These are phyloP conservation scores for Pichia terricola DNA, from an alignment of 1,139 yeast genomes.

Conservation along the genomic window DNA sequence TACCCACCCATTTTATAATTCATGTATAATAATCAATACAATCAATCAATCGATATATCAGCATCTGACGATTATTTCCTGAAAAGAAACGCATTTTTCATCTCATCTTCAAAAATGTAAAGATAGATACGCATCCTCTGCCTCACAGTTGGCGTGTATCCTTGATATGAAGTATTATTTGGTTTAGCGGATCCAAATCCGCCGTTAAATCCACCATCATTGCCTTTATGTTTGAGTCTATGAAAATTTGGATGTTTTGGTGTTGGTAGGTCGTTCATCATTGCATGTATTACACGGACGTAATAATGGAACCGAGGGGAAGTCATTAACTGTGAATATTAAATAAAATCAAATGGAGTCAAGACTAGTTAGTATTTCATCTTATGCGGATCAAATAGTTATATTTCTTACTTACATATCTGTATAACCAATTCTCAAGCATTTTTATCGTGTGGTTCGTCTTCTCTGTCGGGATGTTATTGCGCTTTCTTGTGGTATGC, in stretches of 20 bases:
- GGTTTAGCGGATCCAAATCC: too few relatives aligned
- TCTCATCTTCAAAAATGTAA: slow-evolving; percentile 54
- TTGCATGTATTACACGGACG: slow-evolving; percentile 57
- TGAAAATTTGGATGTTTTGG: slow-evolving; percentile 12
- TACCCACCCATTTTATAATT: too few relatives aligned
- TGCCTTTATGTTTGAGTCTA: neutral
- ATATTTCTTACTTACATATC: too few relatives aligned
- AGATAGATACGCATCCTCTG: slow-evolving; percentile 58
- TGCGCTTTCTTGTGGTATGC: too few relatives aligned
- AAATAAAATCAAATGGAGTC: too few relatives aligned
- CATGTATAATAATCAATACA: neutral
- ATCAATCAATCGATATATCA: neutral
- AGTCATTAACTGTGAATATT: slow-evolving; percentile 33
- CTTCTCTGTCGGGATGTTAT: too few relatives aligned
- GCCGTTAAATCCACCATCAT: too few relatives aligned
- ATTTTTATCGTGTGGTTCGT: too few relatives aligned
- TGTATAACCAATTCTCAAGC: too few relatives aligned
- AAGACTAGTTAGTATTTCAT: too few relatives aligned
- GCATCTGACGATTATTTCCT: slow-evolving; percentile 17
- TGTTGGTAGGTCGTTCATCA: slow-evolving; percentile 49
- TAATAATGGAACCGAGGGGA: slow-evolving; percentile 61
- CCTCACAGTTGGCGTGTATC: slow-evolving; percentile 35
- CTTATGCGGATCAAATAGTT: too few relatives aligned
- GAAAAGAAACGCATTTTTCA: slow-evolving; percentile 44
- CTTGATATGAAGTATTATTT: too few relatives aligned